Conservation (phyloP, 371 early-diverging fungal genomes). For the Ordospora colligata region DNA sequence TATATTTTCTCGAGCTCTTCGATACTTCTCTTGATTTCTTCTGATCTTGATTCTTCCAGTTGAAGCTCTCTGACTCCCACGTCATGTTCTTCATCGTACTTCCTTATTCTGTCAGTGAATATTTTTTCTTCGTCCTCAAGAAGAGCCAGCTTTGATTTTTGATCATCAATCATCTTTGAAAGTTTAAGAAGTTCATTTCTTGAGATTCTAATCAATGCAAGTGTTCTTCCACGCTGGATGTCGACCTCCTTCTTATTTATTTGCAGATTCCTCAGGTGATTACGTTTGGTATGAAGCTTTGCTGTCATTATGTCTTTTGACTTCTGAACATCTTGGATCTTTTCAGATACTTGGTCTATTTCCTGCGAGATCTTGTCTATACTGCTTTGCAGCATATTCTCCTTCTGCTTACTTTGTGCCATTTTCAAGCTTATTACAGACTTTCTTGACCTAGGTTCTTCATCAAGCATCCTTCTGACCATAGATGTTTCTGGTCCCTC, state of each 20-base stretch:
- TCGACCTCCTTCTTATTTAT: constrained; percentile 15
- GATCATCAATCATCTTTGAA: constrained; percentile 23
- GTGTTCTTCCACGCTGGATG: not conserved
- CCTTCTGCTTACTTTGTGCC: constrained; percentile 1
- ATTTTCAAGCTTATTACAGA: not conserved
- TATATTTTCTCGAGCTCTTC: constrained; percentile 13
- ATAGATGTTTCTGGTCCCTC: not conserved
- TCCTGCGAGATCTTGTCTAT: not conserved
- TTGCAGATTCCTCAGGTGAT: constrained; percentile 24
- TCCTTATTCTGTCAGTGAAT: constrained; percentile 29
- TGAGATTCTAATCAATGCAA: constrained; percentile 16
- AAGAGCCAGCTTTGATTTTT: constrained; percentile 11
- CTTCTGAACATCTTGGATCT: not conserved
- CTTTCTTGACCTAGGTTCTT: not conserved
- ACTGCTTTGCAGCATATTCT: not conserved
- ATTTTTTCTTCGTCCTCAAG: constrained; percentile 32
- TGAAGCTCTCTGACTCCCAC: not conserved
- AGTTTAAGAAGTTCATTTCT: constrained; percentile 28
- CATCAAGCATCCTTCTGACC: not conserved
- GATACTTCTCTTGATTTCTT: not conserved
- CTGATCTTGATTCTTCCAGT: not conserved
- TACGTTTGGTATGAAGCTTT: constrained; percentile 5
- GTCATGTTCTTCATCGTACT: constrained; percentile 23
- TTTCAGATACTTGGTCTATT: not conserved
- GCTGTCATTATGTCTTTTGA: not conserved